A percentile compares a stretch with the other conserved stretches of the same genome.
Conservation (phyloP, 148 eudicot genomes). For the Persicaria maculosa region DNA sequence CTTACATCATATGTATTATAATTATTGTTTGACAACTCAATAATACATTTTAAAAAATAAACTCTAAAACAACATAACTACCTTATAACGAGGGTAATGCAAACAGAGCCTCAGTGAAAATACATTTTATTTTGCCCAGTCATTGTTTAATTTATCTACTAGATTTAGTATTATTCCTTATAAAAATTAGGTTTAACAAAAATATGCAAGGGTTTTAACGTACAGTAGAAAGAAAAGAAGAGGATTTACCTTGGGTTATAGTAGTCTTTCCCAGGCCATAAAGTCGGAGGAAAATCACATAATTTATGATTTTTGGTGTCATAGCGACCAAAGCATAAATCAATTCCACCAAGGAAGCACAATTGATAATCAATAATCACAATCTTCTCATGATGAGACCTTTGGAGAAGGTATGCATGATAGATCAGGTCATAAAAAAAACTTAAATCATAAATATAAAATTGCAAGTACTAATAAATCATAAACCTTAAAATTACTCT, state of each 20-base stretch:
- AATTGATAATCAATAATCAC: conserved; percentile 83
- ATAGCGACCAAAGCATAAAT: conserved; percentile 95
- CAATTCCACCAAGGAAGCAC: conserved; percentile 90
- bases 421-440: too few species aligned
- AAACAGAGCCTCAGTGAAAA: too few species aligned
- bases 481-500: background rate
- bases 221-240: background rate
- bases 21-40: too few species aligned
- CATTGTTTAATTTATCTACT: too few species aligned
- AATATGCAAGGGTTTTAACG: background rate
- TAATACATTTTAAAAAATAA: too few species aligned
- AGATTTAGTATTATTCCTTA: background rate
- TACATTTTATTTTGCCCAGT: too few species aligned
- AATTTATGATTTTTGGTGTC: conserved; percentile 76
- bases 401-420: conserved; percentile 1
- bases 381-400: conserved; percentile 98
- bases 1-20: too few species aligned
- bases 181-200: background rate
- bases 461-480: conserved; percentile 13
- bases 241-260: conserved; percentile 75
- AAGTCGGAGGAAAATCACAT: conserved; percentile 55
- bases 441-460: conserved; percentile 10
- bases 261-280: conserved; percentile 97
- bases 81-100: too few species aligned
- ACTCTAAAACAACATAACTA: too few species aligned